Base-by-base conservation (phyloP, 2,329 filamentous ascomycete genomes). In the Paecilomyces dactylethromorphus region DNA sequence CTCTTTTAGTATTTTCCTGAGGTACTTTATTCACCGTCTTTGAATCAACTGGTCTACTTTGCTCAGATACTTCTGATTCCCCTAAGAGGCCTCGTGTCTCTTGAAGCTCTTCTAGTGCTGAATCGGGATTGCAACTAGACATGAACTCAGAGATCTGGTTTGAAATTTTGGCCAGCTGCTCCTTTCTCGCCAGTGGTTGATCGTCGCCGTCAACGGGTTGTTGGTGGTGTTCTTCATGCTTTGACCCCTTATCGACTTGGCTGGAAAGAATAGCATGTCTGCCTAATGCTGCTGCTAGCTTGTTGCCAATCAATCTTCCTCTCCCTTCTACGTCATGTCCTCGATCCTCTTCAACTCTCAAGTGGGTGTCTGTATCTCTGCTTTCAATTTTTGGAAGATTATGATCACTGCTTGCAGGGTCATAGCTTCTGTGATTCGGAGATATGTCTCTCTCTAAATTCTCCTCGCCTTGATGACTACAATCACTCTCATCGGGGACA, bases 101-200 rank as follows among this genome's bases (percentile, higher is more conserved):
- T 11, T 52, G 11, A 8, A 52, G 15, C 4, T 5, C 10, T 3
- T 26, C 22, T 2, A 21, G 22, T 6, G 50, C 4, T 10, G 5
- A 7, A 24, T 24, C 50, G 15, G 3, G 3, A 5, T n/a, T 26
- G 50, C 11, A 12, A 24, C 15, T 57, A 24, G 60, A 58, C n/a
- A 64, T 65, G 32, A 65, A 65, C 13, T 58, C 24, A 18, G 60
- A 61, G 32, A 65, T 60, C 26, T 64, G 61, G 45, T 59, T 54
- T 2, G 62, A 63, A 45, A 65, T 53, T 26, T 62, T 56, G n/a
- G 59, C 60, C 13, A 60, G 8, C 15, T 24, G 53, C 13, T 45
- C 53, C 24, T 31, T 58, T 35, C 29, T 32, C 7, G 11, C 22
- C 21, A 53, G 2, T 52, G 4, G 50, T 13, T 52, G 22, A 3